Base-by-base conservation (phyloP, 371 early-diverging fungal genomes). In the Actinomortierella ambigua region DNA sequence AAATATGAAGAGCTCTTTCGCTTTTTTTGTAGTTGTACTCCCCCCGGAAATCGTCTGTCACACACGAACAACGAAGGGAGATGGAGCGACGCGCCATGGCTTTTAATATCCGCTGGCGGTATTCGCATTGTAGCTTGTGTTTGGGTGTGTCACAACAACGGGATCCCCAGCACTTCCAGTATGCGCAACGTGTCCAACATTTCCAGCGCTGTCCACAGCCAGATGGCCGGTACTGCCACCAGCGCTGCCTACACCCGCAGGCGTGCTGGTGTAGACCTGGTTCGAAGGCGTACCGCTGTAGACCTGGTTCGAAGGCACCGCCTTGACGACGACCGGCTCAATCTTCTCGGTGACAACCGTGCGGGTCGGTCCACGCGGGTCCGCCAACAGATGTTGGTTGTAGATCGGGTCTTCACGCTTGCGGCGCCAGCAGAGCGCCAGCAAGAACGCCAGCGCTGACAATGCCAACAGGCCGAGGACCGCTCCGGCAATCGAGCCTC, bases 331-430 rank as follows among this genome's bases (percentile, higher is more conserved):
- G 7, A 71, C 66, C 17, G 73, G 67, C 51, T 73, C 73, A 41
- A 73, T 60, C 61, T 73, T 73, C 58, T 73, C 73, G 2, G 73
- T 66, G 13, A 73, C 63, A 9, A 73, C 67, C 1, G 73, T 67
- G 23, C 67, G 73, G 27, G 57, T 53, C n/a, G 66, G 73, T 9
- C 57, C 63, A 20, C 57, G 62, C 42, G 6, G 22, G 13, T 8
- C 4, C 7, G 22, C 50, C 24, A 15, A 11, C 6, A 29, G 27
- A 11, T 41, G 18, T 23, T 22, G 52, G 44, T 50, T 47, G 50
- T 66, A 63, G 22, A 24, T 46, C 28, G 66, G 63, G 17, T 63
- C 54, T 6, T 44, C 20, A 27, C 73, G 73, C 49, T 52, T 51
- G 40, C 50, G 59, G 55, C 73, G 62, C 73, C 73, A 73, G 57